These are phyloP conservation scores for Eleusine coracana DNA, from an alignment of 176 grass and related monocot species.

Conservation along the genomic window DNA sequence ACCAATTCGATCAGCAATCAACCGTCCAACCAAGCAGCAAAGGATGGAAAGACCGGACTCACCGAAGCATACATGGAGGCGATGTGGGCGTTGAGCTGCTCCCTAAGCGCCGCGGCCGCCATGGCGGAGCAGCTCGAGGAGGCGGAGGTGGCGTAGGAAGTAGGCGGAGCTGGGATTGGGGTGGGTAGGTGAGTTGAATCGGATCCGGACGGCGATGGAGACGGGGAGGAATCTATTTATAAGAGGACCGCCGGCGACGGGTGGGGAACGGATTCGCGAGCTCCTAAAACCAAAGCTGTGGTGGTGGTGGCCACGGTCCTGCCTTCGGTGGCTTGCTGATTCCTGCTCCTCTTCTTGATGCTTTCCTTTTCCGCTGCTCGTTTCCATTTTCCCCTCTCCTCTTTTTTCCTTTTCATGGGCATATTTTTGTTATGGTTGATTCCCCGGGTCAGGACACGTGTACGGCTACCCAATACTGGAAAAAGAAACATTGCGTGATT, in stretches of 20 bases:
- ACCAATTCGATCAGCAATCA: background rate
- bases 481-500: background rate
- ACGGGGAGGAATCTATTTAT: slow-evolving; percentile 38
- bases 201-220: slow-evolving; percentile 14
- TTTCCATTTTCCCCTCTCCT: background rate
- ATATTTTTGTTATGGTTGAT: background rate
- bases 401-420: background rate
- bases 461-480: background rate
- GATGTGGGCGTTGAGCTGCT: slow-evolving; percentile 61
- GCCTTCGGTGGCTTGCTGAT: background rate
- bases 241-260: background rate
- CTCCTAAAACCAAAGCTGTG: background rate
- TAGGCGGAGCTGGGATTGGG: background rate
- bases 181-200: slow-evolving; percentile 30
- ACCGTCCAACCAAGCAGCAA: background rate
- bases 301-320: slow-evolving; percentile 30
- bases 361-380: background rate
- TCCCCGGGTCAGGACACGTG: background rate
- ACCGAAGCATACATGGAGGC: slow-evolving; percentile 60
- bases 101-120: slow-evolving; percentile 53
- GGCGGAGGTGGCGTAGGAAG: slow-evolving; percentile 7
- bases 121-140: slow-evolving; percentile 23
- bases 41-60: background rate
- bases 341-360: background rate
- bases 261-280: slow-evolving; percentile 25